Percentiles rank a stretch among this genome's conserved stretches.
phyloP scores from a whole-genome alignment of 73 alveolate genomes.

The Durusdinium trenchii region DNA sequence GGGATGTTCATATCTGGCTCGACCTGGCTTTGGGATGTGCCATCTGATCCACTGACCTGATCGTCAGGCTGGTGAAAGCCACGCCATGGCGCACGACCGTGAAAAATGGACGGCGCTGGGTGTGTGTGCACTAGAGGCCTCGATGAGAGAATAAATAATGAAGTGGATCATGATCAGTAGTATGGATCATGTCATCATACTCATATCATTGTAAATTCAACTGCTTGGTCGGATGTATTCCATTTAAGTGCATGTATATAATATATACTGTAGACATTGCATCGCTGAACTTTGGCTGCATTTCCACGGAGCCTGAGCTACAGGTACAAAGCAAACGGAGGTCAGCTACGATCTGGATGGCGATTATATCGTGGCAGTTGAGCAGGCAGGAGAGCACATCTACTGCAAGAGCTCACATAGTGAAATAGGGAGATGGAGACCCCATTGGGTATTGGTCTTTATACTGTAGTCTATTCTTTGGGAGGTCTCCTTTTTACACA shows the following conservation, averaged over 20 bases:
- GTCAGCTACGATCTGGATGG: slow-evolving; percentile 10
- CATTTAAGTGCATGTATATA: neutral
- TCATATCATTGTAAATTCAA: neutral
- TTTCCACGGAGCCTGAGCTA: too few species aligned
- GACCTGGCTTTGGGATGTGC: too few species aligned
- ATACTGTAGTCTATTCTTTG: neutral
- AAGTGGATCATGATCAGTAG: neutral
- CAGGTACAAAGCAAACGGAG: neutral
- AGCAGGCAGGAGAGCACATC: slow-evolving; percentile 16
- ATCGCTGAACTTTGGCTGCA: neutral
- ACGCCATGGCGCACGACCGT: too few species aligned
- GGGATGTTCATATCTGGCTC: too few species aligned
- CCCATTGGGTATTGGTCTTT: neutral
- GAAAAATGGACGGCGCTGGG: too few species aligned
- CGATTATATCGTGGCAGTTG: slow-evolving; percentile 64
- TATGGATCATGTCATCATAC: neutral
- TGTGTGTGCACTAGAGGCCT: too few species aligned
- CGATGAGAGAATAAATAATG: neutral
- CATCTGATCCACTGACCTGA: too few species aligned
- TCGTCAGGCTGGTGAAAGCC: too few species aligned
- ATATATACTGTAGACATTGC: neutral
- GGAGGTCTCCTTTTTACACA: neutral
- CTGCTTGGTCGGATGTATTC: neutral
- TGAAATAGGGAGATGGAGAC: neutral
- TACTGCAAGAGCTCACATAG: neutral